Evolutionary conservation across 2,329 filamentous ascomycete species (phyloP), one percentile per base, ranked within the genome.

Genomic region (Elsinoe australis): DNA sequence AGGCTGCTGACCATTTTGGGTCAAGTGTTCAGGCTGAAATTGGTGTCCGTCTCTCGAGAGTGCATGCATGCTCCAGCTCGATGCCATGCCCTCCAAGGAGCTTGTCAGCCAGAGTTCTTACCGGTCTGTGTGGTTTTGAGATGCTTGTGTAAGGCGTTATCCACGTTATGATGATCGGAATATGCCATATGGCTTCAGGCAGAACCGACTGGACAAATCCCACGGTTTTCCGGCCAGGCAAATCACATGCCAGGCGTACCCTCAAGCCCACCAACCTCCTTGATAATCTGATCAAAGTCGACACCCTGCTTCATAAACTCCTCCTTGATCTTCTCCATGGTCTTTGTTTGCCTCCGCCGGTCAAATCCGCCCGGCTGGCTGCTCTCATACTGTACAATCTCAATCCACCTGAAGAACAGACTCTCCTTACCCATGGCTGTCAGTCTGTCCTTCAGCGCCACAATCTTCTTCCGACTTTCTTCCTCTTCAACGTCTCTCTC

Each of bases 321-420:
- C 31, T 79, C 76, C 58, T 83, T 79, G 42, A 89, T 85, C 66
- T 88, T 82, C 54, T 78, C 69, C 51, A 87, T 86, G 1, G 85
- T 82, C 34, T 72, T 76, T 49, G 78, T 71, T 66, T 94, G 87
- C 59, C 80, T 76, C 61, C 88, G 83, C 0, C 74, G 69, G 1
- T 82, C 85, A 60, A 94, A 94, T 0, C 85, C 86, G 14, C 83
- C 86, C 0, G 87, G 85, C 55, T 78, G 76, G 28, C 80, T 83
- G 33, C 85, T 83, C 67, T 95, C 88, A 59, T 80, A 94, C 67
- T 95, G 88, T 42, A 95, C 81, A 60, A 94, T 76, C 69, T 95
- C 89, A 41, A 95, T 85, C 87, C 88, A 95, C 49, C 83, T 79
- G 69, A 85, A 95, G 69, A 95, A 95, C 47, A 95, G 65, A 54